Evolutionary conservation across 169 alveolate genomes (phyloP).

Genomic region (Plasmodium inui): DNA sequence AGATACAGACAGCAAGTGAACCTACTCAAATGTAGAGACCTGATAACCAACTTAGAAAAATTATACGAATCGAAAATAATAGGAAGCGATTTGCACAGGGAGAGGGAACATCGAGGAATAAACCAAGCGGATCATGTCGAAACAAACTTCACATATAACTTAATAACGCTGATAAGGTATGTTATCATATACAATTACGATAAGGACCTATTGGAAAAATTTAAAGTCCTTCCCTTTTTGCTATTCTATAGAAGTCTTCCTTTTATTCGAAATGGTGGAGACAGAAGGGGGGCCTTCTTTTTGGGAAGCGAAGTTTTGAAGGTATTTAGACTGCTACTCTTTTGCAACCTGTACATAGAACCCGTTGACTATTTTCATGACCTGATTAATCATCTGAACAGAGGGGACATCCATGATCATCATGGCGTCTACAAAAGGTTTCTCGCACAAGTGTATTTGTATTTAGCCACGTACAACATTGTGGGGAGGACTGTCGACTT

Average conservation of each 20-base stretch:
- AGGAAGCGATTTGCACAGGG: slow-evolving; percentile 26
- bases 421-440: slow-evolving; percentile 17
- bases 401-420: not conserved
- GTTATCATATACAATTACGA: slow-evolving; percentile 46
- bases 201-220: slow-evolving; percentile 21
- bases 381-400: slow-evolving; percentile 17
- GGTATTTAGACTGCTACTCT: slow-evolving; percentile 20
- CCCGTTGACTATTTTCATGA: slow-evolving; percentile 74
- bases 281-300: slow-evolving; percentile 1
- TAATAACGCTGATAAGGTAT: slow-evolving; percentile 54
- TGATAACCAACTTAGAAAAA: slow-evolving; percentile 28
- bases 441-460: slow-evolving; percentile 48
- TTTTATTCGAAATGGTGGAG: slow-evolving; percentile 11
- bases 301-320: slow-evolving; percentile 18
- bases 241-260: slow-evolving; percentile 42
- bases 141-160: slow-evolving; percentile 38
- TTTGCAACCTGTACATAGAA: slow-evolving; percentile 55
- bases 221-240: slow-evolving; percentile 55
- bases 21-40: not conserved
- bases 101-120: slow-evolving; percentile 10
- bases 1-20: slow-evolving; percentile 22
- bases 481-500: slow-evolving; percentile 3
- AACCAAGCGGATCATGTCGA: not conserved
- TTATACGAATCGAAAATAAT: slow-evolving; percentile 45
- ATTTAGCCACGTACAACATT: slow-evolving; percentile 25